Percentiles rank a stretch among this genome's conserved stretches.
Evolutionary conservation across 2,329 filamentous ascomycete genomes (phyloP).

Genomic region (Epichloe sp.): DNA sequence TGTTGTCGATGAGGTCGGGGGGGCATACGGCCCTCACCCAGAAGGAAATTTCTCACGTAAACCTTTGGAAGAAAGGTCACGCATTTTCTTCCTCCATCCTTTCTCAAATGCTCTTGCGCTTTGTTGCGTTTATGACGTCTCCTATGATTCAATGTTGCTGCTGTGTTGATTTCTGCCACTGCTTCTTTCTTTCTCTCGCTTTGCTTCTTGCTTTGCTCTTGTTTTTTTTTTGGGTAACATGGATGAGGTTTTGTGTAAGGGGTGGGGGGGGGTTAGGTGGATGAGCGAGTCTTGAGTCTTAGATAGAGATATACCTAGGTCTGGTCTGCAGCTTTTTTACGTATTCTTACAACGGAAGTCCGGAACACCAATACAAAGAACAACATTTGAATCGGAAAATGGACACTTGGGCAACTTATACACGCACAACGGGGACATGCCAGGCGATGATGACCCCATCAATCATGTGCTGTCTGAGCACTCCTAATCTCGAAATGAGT

Average conservation of each 20-base stretch:
- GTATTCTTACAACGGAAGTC: background rate
- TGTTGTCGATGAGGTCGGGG: background rate
- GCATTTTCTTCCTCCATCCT: too few relatives aligned
- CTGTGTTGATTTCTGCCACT: background rate
- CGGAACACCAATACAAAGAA: background rate
- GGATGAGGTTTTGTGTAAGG: background rate
- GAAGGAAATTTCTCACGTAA: background rate
- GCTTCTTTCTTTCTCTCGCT: background rate
- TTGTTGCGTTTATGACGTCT: too few relatives aligned
- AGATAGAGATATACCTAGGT: conserved; percentile 3
- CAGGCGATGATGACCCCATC: too few relatives aligned
- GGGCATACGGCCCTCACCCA: background rate
- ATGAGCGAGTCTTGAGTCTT: conserved; percentile 1
- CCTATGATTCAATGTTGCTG: background rate
- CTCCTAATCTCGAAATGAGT: too few relatives aligned
- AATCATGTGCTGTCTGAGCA: too few relatives aligned
- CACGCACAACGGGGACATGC: too few relatives aligned
- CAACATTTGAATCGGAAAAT: background rate
- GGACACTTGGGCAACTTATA: too few relatives aligned
- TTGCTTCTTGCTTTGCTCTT: background rate
- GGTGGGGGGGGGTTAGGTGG: background rate
- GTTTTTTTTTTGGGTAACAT: background rate
- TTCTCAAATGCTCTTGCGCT: too few relatives aligned
- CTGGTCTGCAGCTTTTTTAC: background rate
- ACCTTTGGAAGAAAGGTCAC: too few relatives aligned